Evolutionary conservation across 225 moss, liverwort and hornwort species (phyloP).

Genomic region (Physcomitrium patens): DNA sequence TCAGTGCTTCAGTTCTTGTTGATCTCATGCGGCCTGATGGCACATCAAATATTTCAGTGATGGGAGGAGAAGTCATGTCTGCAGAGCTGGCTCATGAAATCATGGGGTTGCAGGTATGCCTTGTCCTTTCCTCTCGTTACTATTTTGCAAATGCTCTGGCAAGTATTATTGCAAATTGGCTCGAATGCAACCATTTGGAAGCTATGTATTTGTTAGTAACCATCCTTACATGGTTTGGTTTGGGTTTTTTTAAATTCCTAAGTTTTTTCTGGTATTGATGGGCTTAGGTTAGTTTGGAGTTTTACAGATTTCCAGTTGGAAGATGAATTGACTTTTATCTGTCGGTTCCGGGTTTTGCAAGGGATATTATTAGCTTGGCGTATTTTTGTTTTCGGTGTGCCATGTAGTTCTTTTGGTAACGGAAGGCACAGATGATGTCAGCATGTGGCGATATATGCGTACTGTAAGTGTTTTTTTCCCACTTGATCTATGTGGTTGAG

Average conservation of each 20-base stretch:
- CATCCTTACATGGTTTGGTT: no score
- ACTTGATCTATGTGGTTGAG: neutral
- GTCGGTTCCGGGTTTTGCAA: constrained; percentile 63
- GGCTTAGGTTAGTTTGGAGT: constrained; percentile 9
- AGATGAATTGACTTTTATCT: constrained; percentile 41
- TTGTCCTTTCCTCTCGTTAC: constrained; percentile 20
- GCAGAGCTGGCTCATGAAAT: constrained; percentile 93
- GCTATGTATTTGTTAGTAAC: no score
- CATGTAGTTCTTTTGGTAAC: constrained; percentile 89
- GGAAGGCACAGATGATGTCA: constrained; percentile 81
- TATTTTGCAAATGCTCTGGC: neutral
- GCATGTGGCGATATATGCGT: constrained; percentile 91
- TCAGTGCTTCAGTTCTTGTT: constrained; percentile 83
- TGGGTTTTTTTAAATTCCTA: no score
- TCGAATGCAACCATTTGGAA: neutral
- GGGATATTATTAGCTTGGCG: constrained; percentile 79
- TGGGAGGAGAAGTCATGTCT: constrained; percentile 75
- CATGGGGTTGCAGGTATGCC: constrained; percentile 82
- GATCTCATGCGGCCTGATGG: constrained; percentile 98
- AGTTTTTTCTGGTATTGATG: neutral
- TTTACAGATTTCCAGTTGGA: neutral
- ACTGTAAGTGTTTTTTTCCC: constrained; percentile 54
- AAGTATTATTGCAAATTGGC: constrained; percentile 1
- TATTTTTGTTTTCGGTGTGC: constrained; percentile 93
- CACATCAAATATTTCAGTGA: constrained; percentile 67